Evolutionary conservation across 176 grass and related monocot species (phyloP).

Genomic region (Paspalum vaginatum): DNA sequence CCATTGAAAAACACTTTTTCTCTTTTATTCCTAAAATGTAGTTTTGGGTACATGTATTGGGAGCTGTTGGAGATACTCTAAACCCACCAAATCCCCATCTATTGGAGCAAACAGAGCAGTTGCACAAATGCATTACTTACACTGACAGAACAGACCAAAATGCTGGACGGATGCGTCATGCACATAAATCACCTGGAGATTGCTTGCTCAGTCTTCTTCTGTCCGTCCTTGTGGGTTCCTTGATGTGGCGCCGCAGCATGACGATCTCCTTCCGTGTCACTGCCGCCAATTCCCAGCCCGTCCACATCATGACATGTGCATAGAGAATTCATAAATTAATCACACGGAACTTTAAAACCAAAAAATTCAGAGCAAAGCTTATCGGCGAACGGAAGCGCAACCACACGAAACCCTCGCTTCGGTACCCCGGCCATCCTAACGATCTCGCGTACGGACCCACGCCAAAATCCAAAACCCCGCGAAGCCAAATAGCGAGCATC

Average conservation of each 20-base stretch:
- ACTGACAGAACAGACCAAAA: neutral
- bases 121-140: neutral
- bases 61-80: too few species aligned
- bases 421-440: neutral
- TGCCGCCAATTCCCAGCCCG: constrained; percentile 34
- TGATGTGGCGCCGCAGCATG: constrained; percentile 64
- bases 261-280: constrained; percentile 77
- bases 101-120: neutral
- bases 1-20: too few species aligned
- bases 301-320: constrained; percentile 4
- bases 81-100: neutral
- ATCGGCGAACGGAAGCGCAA: neutral
- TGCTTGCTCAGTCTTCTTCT: constrained; percentile 78
- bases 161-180: neutral
- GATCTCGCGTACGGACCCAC: neutral
- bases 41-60: too few species aligned
- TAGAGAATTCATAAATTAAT: neutral
- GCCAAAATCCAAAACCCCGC: neutral
- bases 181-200: constrained; percentile 65
- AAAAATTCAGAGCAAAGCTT: too few species aligned
- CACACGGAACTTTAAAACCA: constrained; percentile 7
- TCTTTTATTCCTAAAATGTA: too few species aligned
- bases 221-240: constrained; percentile 75
- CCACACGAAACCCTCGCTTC: constrained; percentile 18
- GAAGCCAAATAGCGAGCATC: too few species aligned